phyloP scores from a whole-genome alignment of 208 protist species.

The Acanthamoeba culbertsoni region DNA sequence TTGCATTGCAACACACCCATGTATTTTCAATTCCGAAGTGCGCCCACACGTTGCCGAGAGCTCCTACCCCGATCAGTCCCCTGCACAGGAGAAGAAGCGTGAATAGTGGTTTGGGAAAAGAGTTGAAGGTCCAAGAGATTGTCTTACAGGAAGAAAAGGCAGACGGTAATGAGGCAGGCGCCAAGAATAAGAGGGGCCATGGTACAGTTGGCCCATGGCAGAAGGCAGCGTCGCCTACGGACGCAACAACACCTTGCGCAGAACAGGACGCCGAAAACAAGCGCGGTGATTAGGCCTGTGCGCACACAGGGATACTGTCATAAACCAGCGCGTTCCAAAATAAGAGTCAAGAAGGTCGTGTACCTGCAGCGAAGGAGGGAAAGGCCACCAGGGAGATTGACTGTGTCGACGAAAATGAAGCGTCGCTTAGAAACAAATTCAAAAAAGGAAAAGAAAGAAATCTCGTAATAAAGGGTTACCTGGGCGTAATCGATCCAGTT shows the following conservation, averaged over 20 bases:
- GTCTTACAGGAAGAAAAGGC: not conserved
- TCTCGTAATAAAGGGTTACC: not conserved
- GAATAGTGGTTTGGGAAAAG: not conserved
- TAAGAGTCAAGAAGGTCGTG: not conserved
- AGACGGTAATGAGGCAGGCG: not conserved
- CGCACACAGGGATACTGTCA: not conserved
- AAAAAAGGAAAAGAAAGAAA: not conserved
- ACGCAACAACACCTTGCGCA: not conserved
- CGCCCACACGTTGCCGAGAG: not conserved
- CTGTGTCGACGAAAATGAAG: not conserved
- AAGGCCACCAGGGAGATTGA: not conserved
- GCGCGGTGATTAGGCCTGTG: not conserved
- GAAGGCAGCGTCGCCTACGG: not conserved
- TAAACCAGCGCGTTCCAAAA: not conserved
- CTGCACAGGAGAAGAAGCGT: not conserved
- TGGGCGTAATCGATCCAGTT: constrained; percentile 21
- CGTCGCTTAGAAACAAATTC: not conserved
- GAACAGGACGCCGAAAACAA: not conserved
- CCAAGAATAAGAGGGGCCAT: not conserved
- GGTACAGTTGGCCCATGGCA: not conserved
- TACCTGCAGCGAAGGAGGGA: not conserved
- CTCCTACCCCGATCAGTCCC: not conserved
- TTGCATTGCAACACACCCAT: not conserved
- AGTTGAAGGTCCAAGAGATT: not conserved
- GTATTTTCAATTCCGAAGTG: not conserved